A percentile compares a stretch with the other conserved stretches of the same genome.
phyloP scores from a whole-genome alignment of 148 eudicot genomes.

The Spergularia bocconei region DNA sequence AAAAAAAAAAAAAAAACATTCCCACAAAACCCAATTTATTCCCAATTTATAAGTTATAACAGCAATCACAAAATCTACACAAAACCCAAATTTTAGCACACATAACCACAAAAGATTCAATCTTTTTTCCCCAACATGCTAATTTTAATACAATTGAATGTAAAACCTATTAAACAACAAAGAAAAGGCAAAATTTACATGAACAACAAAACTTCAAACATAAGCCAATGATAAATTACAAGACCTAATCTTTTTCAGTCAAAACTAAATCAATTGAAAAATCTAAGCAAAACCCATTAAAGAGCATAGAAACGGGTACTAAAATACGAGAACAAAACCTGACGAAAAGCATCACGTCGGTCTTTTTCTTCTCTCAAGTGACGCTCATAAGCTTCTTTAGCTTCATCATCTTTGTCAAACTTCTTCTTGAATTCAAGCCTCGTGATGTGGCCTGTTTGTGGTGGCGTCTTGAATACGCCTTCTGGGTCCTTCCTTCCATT shows the following conservation, averaged over 20 bases:
- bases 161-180: too few relatives aligned
- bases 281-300: background rate
- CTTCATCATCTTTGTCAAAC: conserved; percentile 65
- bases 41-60: too few relatives aligned
- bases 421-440: conserved; percentile 56
- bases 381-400: conserved; percentile 72
- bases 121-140: too few relatives aligned
- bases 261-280: background rate
- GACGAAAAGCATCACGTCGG: conserved; percentile 58
- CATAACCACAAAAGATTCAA: too few relatives aligned
- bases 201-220: too few relatives aligned
- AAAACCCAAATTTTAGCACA: too few relatives aligned
- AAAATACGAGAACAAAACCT: conserved; percentile 33
- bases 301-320: background rate
- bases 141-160: too few relatives aligned
- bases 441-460: conserved; percentile 63
- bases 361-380: conserved; percentile 68
- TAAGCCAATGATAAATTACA: background rate
- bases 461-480: conserved; percentile 61
- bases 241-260: background rate
- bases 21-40: background rate
- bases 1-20: background rate
- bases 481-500: conserved; percentile 81
- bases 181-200: too few relatives aligned
- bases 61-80: too few relatives aligned